Evolutionary conservation across 169 alveolate species (phyloP).

Genomic region (Perkinsus marinus): DNA sequence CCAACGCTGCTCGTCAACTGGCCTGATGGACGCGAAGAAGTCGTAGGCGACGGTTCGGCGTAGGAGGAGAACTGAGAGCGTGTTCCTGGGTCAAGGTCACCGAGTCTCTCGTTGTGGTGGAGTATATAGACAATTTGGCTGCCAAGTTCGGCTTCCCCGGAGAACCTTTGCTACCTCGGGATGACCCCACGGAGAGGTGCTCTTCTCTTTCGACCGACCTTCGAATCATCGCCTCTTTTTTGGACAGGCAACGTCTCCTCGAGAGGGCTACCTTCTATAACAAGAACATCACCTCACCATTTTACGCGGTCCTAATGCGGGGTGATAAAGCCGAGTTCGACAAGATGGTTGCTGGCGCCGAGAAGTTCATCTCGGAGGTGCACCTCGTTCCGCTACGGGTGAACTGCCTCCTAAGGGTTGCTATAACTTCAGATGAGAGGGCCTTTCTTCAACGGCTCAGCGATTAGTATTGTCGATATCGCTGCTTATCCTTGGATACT

Average conservation of each 20-base stretch:
- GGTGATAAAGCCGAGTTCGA: background rate
- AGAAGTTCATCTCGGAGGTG: background rate
- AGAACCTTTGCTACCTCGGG: background rate
- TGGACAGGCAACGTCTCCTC: background rate
- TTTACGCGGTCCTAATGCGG: background rate
- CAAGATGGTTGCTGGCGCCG: background rate
- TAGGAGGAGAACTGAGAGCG: too few relatives aligned
- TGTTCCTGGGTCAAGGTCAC: background rate
- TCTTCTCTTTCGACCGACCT: too few relatives aligned
- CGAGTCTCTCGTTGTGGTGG: background rate
- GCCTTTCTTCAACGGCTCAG: background rate
- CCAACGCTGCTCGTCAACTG: background rate
- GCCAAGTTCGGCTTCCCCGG: background rate
- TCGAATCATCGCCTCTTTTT: background rate
- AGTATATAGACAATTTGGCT: background rate
- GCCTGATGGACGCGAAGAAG: background rate
- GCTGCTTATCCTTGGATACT: background rate
- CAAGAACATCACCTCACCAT: background rate
- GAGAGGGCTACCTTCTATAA: background rate
- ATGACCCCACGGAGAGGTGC: background rate
- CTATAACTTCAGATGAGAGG: background rate
- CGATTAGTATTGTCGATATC: background rate
- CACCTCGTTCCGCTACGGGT: background rate
- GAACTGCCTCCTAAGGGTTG: background rate
- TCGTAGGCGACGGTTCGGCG: background rate